A percentile compares a stretch with the other conserved stretches of the same genome.
These are phyloP conservation scores for Erodium moschatum DNA, from an alignment of 441 rosid species.

Conservation along the genomic window DNA sequence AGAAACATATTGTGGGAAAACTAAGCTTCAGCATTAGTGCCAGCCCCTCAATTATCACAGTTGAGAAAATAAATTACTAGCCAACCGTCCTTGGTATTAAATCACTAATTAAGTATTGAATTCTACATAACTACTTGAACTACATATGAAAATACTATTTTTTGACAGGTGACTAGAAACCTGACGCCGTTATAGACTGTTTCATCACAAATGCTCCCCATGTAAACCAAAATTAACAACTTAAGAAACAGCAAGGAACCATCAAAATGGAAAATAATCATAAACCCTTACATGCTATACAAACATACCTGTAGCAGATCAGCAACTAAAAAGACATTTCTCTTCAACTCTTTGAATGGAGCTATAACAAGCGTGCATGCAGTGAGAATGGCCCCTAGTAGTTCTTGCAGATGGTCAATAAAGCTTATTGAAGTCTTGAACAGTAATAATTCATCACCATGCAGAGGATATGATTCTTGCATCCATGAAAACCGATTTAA, in stretches of 20 bases:
- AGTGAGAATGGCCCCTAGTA: conserved; percentile 60
- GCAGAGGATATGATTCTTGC: conserved; percentile 65
- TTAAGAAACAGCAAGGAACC: not conserved
- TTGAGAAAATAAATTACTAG: not conserved
- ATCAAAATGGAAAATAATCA: conserved; percentile 5
- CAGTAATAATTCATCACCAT: conserved; percentile 44
- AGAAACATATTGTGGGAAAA: not conserved
- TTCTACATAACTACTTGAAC: not conserved
- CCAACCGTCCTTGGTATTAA: not conserved
- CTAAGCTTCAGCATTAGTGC: not conserved
- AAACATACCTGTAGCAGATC: conserved; percentile 58
- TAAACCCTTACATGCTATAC: not conserved
- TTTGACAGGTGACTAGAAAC: not conserved
- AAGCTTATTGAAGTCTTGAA: conserved; percentile 88
- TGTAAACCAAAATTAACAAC: conserved; percentile 4
- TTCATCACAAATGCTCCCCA: not conserved
- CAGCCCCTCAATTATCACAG: not conserved
- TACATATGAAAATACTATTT: not conserved
- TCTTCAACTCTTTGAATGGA: conserved; percentile 43
- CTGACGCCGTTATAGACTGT: not conserved
- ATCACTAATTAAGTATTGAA: not conserved
- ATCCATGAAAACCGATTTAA: conserved; percentile 83
- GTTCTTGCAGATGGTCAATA: conserved; percentile 87
- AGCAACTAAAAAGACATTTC: conserved; percentile 38
- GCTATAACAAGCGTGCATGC: conserved; percentile 61